Percentiles rank a stretch among this genome's conserved stretches.
Evolutionary conservation across 2,329 filamentous ascomycete genomes (phyloP).

Genomic region (Periconia digitata): DNA sequence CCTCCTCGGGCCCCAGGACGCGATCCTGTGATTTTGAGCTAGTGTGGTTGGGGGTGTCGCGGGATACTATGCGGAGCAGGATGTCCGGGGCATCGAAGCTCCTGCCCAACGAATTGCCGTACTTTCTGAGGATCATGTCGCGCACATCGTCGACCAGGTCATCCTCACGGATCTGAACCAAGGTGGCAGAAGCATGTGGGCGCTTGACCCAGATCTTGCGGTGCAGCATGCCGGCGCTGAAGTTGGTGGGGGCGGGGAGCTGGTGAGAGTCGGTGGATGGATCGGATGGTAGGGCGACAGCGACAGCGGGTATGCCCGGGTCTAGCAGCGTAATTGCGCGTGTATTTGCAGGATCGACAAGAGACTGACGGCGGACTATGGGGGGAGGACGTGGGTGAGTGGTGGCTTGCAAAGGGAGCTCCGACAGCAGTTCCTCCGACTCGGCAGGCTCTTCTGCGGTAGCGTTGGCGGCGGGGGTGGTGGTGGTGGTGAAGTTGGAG

Average conservation of each 20-base stretch:
- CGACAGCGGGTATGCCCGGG: conserved; percentile 32
- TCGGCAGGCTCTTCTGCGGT: conserved; percentile 12
- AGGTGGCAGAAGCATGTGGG: conserved; percentile 79
- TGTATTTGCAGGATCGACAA: conserved; percentile 44
- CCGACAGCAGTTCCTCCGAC: conserved; percentile 12
- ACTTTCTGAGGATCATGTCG: conserved; percentile 89
- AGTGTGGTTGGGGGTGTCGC: conserved; percentile 52
- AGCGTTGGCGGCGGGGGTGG: conserved; percentile 1
- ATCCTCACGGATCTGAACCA: conserved; percentile 82
- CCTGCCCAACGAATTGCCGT: conserved; percentile 86
- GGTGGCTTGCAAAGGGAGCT: conserved; percentile 13
- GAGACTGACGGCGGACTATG: conserved; percentile 44
- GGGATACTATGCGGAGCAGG: conserved; percentile 72
- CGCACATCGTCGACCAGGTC: conserved; percentile 93
- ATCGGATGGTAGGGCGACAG: conserved; percentile 22
- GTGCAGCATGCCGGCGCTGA: conserved; percentile 47
- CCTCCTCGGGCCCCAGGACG: conserved; percentile 80
- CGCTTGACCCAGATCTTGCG: conserved; percentile 96
- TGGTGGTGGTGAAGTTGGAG: conserved; percentile 1
- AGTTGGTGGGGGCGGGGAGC: conserved; percentile 36
- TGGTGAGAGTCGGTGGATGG: conserved; percentile 15
- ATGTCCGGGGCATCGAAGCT: conserved; percentile 91
- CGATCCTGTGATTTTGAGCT: conserved; percentile 58
- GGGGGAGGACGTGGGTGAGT: conserved; percentile 44
- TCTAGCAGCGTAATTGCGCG: conserved; percentile 57